Base-by-base conservation (phyloP, 768 basidiomycete species). In the Termitomyces heimii region DNA sequence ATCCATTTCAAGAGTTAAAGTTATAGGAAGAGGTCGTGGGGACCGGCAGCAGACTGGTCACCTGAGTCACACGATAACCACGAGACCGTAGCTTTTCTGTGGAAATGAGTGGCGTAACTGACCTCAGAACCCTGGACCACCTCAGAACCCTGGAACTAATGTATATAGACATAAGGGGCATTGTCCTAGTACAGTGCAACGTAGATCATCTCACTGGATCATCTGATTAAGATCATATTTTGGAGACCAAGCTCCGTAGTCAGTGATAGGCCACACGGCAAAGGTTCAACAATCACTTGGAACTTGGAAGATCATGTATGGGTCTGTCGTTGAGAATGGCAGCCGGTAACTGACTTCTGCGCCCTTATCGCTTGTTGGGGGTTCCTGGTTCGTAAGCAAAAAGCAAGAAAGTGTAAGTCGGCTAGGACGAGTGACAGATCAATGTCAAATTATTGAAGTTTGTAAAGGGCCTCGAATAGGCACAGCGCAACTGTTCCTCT, bases 1-100 rank as follows among this genome's bases (percentile, higher is more conserved):
- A 39, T 43, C 34, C 65, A 66, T 65, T 28, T 24, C 57, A 45
- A 37, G 46, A 22, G 40, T 28, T 18, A 52, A 57, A 54, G 53
- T 48, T 13, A 51, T 50, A 29, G 18, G 42, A 43, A 32, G 14
- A 29, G 37, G 45, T 40, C 49, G 54, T 56, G 57, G 43, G 48
- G 28, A 57, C 18, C 46, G 49, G 44, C 29, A 42, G 42, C 34
- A 24, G 13, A 34, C 42, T 16, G 48, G 49, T 62, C 59, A 62
- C 59, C 56, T 60, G 56, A 46, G 56, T 51, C 45, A n/a, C 43
- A 47, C 48, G 45, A 40, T 51, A 45, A 29, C 37, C 37, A 52
- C 26, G 37, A 55, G 34, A 55, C 47, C 20, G 16, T 34, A 43
- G 7, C 35, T 47, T 14, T 22, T 44, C 16, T 42, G 45, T 43